phyloP scores from a whole-genome alignment of 208 protist species.

The Phytomonas sp. region DNA sequence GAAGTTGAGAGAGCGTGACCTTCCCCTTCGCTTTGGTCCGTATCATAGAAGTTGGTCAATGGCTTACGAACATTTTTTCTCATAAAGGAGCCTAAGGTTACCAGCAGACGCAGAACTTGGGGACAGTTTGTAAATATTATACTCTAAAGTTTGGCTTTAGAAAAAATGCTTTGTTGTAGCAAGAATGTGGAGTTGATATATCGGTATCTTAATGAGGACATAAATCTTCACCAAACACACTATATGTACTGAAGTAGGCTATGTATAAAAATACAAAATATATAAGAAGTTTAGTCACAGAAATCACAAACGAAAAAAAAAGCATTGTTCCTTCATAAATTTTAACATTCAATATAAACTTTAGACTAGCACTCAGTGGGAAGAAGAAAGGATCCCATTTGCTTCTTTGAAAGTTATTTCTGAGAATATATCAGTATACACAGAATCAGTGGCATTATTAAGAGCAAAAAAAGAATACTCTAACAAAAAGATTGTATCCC shows the following conservation, averaged over 20 bases:
- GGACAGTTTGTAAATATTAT: background rate
- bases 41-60: background rate
- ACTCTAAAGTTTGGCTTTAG: background rate
- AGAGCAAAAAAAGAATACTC: background rate
- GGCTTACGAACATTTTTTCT: background rate
- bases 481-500: background rate
- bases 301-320: conserved; percentile 7
- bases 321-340: background rate
- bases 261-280: conserved; percentile 9
- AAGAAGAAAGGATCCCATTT: conserved; percentile 4
- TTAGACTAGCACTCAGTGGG: background rate
- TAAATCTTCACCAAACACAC: conserved; percentile 1
- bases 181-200: background rate
- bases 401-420: background rate
- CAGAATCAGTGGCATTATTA: background rate
- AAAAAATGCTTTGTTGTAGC: background rate
- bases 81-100: background rate
- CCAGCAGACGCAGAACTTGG: background rate
- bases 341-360: background rate
- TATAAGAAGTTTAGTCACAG: background rate
- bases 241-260: conserved; percentile 9
- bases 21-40: background rate
- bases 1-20: background rate
- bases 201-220: background rate
- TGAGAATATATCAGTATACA: background rate